Percentiles rank a stretch among this genome's conserved stretches.
Evolutionary conservation across 164 flowering plant species (phyloP).

Genomic region (Buxus sempervirens): DNA sequence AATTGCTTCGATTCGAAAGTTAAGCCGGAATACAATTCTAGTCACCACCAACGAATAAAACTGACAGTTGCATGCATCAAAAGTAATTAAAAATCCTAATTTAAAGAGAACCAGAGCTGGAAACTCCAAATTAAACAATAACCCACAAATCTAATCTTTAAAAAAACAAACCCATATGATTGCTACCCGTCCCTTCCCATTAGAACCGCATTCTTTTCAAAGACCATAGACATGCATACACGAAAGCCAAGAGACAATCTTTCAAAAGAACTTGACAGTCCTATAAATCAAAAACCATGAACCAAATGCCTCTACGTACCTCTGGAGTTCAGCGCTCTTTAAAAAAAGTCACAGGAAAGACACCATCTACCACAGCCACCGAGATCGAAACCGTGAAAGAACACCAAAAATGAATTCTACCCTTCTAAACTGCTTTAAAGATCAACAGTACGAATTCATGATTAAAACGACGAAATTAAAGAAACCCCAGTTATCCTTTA

Average conservation of each 20-base stretch:
- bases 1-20: background rate
- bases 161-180: slow-evolving; percentile 1
- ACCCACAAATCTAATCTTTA: background rate
- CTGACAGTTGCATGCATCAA: background rate
- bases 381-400: background rate
- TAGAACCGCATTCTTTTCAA: background rate
- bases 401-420: background rate
- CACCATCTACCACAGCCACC: background rate
- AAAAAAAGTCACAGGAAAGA: background rate
- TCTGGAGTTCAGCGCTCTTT: background rate
- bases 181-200: background rate
- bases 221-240: background rate
- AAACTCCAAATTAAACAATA: slow-evolving; percentile 3
- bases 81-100: too few relatives aligned
- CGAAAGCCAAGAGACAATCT: background rate
- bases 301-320: background rate
- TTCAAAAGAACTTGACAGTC: background rate
- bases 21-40: background rate
- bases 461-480: background rate
- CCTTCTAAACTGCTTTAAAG: background rate
- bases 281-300: background rate
- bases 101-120: background rate
- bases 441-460: background rate
- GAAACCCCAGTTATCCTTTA: background rate
- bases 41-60: too few relatives aligned